phyloP scores from a whole-genome alignment of 345 rosid genomes.

The Ceriops decandra region DNA sequence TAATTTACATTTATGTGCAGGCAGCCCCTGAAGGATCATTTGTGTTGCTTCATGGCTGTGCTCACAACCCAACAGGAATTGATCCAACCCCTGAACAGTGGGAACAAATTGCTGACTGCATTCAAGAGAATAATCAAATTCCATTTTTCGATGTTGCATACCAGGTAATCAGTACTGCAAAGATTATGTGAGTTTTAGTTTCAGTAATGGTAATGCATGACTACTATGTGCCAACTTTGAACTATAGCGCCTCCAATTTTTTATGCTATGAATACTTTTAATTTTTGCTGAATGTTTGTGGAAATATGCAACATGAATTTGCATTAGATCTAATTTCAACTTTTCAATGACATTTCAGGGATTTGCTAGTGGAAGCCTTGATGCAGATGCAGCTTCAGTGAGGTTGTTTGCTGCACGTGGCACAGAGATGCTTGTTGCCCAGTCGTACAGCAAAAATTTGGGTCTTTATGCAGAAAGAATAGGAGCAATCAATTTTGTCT shows the following conservation, averaged over 20 bases:
- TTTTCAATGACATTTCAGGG: slow-evolving; percentile 45
- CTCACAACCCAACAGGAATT: slow-evolving; percentile 98
- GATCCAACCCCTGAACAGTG: slow-evolving; percentile 96
- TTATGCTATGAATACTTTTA: no score
- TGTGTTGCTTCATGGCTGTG: slow-evolving; percentile 96
- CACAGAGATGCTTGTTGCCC: slow-evolving; percentile 89
- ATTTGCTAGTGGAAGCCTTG: slow-evolving; percentile 99
- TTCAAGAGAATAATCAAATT: slow-evolving; percentile 90
- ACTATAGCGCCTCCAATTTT: no score
- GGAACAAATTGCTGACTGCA: slow-evolving; percentile 80
- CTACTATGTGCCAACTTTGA: background rate
- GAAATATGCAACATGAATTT: background rate
- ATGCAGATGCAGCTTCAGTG: slow-evolving; percentile 82
- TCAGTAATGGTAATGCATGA: background rate
- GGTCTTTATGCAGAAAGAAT: slow-evolving; percentile 92
- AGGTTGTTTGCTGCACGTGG: slow-evolving; percentile 80
- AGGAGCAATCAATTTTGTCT: slow-evolving; percentile 85
- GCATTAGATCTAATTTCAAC: slow-evolving; percentile 5
- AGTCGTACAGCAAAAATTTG: slow-evolving; percentile 91
- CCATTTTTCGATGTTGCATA: slow-evolving; percentile 97
- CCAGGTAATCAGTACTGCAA: slow-evolving; percentile 51
- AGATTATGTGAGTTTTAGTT: slow-evolving; percentile 6
- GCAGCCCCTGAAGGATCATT: slow-evolving; percentile 94
- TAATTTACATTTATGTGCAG: slow-evolving; percentile 33
- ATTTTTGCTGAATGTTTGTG: background rate